Conservation (phyloP, 1,284 basidiomycete species). For the Hemileia vastatrix region DNA sequence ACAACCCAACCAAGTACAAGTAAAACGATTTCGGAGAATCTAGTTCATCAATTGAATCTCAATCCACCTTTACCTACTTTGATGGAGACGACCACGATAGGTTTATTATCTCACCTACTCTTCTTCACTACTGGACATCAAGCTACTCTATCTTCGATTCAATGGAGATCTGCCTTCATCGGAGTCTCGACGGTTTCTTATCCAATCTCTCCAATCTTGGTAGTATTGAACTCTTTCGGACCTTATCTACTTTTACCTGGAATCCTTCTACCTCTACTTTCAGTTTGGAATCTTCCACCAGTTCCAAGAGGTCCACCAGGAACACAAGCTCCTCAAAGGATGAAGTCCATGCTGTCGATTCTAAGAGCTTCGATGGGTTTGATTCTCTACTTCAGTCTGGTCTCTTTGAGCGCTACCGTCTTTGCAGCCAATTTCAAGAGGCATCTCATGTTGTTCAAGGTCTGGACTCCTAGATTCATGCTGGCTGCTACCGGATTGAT, state of each 20-base stretch:
- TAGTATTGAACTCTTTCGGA: slow-evolving; percentile 70
- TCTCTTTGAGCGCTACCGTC: slow-evolving; percentile 62
- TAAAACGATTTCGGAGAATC: not conserved
- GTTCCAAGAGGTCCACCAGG: slow-evolving; percentile 20
- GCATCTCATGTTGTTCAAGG: slow-evolving; percentile 98
- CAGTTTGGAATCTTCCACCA: slow-evolving; percentile 78
- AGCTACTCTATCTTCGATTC: slow-evolving; percentile 73
- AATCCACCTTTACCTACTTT: slow-evolving; percentile 37
- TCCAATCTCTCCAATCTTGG: slow-evolving; percentile 66
- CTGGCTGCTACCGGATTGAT: slow-evolving; percentile 37
- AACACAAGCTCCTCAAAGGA: not conserved
- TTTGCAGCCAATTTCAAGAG: slow-evolving; percentile 68
- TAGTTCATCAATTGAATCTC: not conserved
- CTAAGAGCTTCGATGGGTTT: slow-evolving; percentile 55
- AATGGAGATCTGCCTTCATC: slow-evolving; percentile 88
- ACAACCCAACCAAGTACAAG: not conserved
- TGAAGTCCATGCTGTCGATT: not conserved
- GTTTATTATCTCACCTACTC: slow-evolving; percentile 61
- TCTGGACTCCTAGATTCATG: slow-evolving; percentile 93
- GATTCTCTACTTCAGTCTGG: slow-evolving; percentile 58
- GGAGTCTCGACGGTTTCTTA: slow-evolving; percentile 62
- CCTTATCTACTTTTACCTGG: slow-evolving; percentile 55
- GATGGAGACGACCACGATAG: slow-evolving; percentile 54
- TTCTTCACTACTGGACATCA: slow-evolving; percentile 92
- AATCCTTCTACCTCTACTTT: slow-evolving; percentile 61